phyloP scores from a whole-genome alignment of 2,329 filamentous ascomycete genomes.

The Tetracladium maxilliforme region DNA sequence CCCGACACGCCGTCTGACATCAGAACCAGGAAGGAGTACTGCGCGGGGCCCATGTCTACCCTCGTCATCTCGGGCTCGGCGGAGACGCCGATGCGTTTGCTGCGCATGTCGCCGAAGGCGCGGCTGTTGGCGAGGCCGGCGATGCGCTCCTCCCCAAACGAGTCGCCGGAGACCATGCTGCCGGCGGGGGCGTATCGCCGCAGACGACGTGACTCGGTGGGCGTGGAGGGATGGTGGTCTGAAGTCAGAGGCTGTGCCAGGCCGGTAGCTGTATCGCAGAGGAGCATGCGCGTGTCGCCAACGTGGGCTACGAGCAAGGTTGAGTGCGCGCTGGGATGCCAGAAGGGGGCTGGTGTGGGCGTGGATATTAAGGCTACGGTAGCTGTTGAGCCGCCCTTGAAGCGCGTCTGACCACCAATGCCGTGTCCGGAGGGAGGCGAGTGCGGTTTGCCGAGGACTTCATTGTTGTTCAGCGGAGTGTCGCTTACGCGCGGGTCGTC shows the following conservation, averaged over 20 bases:
- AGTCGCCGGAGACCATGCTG: slow-evolving; percentile 84
- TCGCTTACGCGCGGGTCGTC: slow-evolving; percentile 59
- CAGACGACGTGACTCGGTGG: slow-evolving; percentile 67
- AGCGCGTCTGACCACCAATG: slow-evolving; percentile 65
- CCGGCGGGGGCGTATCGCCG: slow-evolving; percentile 69
- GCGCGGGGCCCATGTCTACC: slow-evolving; percentile 64
- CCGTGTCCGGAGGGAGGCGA: slow-evolving; percentile 37
- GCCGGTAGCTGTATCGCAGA: slow-evolving; percentile 78
- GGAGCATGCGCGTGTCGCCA: slow-evolving; percentile 79
- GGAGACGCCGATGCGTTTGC: slow-evolving; percentile 84
- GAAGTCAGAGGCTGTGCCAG: slow-evolving; percentile 69
- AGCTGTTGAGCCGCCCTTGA: slow-evolving; percentile 87
- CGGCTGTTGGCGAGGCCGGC: slow-evolving; percentile 86
- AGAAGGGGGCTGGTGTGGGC: slow-evolving; percentile 81
- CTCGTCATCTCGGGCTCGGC: slow-evolving; percentile 83
- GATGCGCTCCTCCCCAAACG: slow-evolving; percentile 94
- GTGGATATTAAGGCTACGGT: slow-evolving; percentile 85
- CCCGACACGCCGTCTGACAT: slow-evolving; percentile 83
- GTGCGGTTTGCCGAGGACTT: slow-evolving; percentile 57
- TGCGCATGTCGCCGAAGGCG: slow-evolving; percentile 82
- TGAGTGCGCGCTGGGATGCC: slow-evolving; percentile 77
- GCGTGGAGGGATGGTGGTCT: slow-evolving; percentile 85
- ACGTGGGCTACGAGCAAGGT: slow-evolving; percentile 82
- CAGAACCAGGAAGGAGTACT: slow-evolving; percentile 81
- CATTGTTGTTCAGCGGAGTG: slow-evolving; percentile 68